A percentile compares a stretch with the other conserved stretches of the same genome.
phyloP scores from a whole-genome alignment of 106 monocot genomes.

The Acanthochlamys bracteata region DNA sequence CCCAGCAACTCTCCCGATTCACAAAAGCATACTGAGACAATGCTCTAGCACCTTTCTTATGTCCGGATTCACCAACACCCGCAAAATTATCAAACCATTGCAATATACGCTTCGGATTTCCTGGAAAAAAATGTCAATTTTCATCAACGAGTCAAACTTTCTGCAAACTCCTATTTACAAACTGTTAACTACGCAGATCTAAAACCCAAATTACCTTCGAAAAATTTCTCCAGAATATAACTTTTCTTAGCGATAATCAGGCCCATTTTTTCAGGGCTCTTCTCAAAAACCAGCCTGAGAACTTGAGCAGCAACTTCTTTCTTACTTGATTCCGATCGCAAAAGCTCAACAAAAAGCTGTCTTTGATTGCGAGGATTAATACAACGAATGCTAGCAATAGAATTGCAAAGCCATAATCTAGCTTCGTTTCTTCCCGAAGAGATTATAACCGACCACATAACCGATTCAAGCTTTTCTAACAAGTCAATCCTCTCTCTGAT shows the following conservation, averaged over 20 bases:
- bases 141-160: neutral
- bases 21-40: slow-evolving; percentile 80
- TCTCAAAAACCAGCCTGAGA: slow-evolving; percentile 70
- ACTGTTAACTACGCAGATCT: neutral
- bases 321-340: slow-evolving; percentile 35
- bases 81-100: slow-evolving; percentile 95
- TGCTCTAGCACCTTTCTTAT: slow-evolving; percentile 75
- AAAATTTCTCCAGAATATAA: slow-evolving; percentile 72
- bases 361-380: slow-evolving; percentile 28
- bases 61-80: slow-evolving; percentile 54
- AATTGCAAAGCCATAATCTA: slow-evolving; percentile 78
- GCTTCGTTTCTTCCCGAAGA: slow-evolving; percentile 54
- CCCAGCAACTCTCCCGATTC: slow-evolving; percentile 89
- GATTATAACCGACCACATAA: slow-evolving; percentile 48
- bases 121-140: no score
- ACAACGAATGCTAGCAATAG: slow-evolving; percentile 51
- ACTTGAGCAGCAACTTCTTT: slow-evolving; percentile 50
- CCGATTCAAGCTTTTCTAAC: slow-evolving; percentile 41
- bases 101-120: slow-evolving; percentile 59
- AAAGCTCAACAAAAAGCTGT: slow-evolving; percentile 40
- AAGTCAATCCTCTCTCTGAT: slow-evolving; percentile 42
- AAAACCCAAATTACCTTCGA: slow-evolving; percentile 38
- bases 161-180: neutral
- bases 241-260: slow-evolving; percentile 49
- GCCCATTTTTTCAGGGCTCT: slow-evolving; percentile 46